Conservation (phyloP, 306 rosid species). For the Trichosanthes cucumerina region DNA sequence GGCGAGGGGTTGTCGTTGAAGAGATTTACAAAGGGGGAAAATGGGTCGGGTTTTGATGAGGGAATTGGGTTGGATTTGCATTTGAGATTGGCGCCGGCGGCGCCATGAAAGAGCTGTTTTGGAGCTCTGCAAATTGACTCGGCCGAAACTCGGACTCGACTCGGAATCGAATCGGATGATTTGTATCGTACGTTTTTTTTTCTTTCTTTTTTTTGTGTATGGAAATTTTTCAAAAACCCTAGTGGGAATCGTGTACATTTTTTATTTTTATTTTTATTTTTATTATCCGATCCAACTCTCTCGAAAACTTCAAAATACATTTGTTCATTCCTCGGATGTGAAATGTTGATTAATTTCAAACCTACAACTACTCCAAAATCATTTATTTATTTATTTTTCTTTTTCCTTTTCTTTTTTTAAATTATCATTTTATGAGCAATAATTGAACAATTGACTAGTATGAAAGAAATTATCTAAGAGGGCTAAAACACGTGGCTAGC, state of each 20-base stretch:
- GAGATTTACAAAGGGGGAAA: constrained; percentile 50
- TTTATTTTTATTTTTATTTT: neutral
- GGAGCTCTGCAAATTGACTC: neutral
- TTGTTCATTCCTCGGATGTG: neutral
- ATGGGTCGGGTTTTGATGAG: constrained; percentile 71
- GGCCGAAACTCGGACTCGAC: neutral
- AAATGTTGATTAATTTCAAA: neutral
- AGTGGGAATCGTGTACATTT: neutral
- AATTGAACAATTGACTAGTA: neutral
- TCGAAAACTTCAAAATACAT: neutral
- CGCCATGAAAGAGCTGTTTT: constrained; percentile 21
- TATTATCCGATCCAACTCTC: neutral
- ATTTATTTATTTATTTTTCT: neutral
- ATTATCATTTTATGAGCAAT: neutral
- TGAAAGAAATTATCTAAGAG: neutral
- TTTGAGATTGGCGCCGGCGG: constrained; percentile 76
- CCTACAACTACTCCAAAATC: neutral
- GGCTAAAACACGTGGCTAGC: too few relatives aligned
- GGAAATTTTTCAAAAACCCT: neutral
- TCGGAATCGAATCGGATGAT: neutral
- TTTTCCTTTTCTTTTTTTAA: neutral
- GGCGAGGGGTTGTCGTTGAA: constrained; percentile 77
- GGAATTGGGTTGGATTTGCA: constrained; percentile 83
- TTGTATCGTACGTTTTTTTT: neutral
- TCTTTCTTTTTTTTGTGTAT: neutral